Percentiles rank a stretch among this genome's conserved stretches.
Evolutionary conservation across 495 filamentous ascomycete species (phyloP).

Genomic region (Cladorrhinum samala): DNA sequence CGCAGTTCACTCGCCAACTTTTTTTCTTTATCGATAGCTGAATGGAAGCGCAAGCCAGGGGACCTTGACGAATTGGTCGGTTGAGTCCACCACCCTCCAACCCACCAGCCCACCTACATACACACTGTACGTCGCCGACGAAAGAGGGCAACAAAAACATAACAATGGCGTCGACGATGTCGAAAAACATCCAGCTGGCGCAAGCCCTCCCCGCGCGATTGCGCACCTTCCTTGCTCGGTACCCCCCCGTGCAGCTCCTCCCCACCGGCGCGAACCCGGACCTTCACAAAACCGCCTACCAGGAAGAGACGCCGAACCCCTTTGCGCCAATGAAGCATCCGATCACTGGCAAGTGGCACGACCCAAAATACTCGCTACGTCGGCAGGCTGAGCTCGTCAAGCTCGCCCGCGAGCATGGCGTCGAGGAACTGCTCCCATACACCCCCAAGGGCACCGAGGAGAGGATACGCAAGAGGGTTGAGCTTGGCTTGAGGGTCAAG

Average conservation of each 20-base stretch:
- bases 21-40: slow-evolving; percentile 2
- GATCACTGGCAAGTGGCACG: slow-evolving; percentile 67
- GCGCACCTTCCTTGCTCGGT: slow-evolving; percentile 82
- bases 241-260: slow-evolving; percentile 61
- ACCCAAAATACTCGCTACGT: slow-evolving; percentile 73
- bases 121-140: background rate
- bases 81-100: background rate
- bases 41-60: background rate
- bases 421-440: slow-evolving; percentile 76
- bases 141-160: background rate
- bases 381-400: slow-evolving; percentile 90
- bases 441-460: slow-evolving; percentile 69
- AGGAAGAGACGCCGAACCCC: slow-evolving; percentile 56
- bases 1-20: background rate
- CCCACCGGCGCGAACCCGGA: slow-evolving; percentile 36
- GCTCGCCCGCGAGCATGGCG: slow-evolving; percentile 68
- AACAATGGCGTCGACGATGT: slow-evolving; percentile 25
- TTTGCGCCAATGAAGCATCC: slow-evolving; percentile 69
- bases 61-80: background rate
- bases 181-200: slow-evolving; percentile 54
- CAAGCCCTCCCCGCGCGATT: slow-evolving; percentile 64
- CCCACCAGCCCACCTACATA: background rate
- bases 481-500: slow-evolving; percentile 73
- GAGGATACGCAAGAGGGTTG: slow-evolving; percentile 57
- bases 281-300: slow-evolving; percentile 36